Base-by-base conservation (phyloP, 1,284 basidiomycete genomes). In the Fomitopsis betulina region DNA sequence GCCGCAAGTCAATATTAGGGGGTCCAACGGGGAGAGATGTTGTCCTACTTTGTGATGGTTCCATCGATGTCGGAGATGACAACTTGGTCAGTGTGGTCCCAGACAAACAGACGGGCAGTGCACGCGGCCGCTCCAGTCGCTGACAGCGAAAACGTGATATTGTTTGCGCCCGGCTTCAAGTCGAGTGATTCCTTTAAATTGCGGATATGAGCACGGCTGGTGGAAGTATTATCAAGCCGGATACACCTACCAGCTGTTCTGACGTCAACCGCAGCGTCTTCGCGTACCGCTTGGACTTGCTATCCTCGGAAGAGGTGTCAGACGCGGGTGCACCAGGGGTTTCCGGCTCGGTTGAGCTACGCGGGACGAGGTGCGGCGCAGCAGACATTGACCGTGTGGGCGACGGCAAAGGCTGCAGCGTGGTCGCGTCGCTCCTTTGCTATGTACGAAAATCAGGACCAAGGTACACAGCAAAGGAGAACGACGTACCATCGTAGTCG, bases 21-120 rank as follows among this genome's bases (percentile, higher is more conserved):
- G 6, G 59, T 21, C 23, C 10, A 43, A 35, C 52, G 9, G 10
- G 39, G 15, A 8, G 33, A 53, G n/a, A 53, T 17, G 21, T 4
- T 38, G 30, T 68, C 84, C 45, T 65, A 96, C 94, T 97, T 98
- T 37, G 97, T 99, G 71, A 99, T 99, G 0, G 97, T 99, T 1
- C 97, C 97, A 70, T 99, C 97, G 62, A 99, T 99, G 70, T 99
- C 97, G 37, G 96, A 98, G 45, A 99, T 88, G 35, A 99, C 92
- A 23, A 99, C 86, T 27, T 85, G 83, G 71, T 98, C 94, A 9
- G 85, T 88, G 30, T 87, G 85, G 61, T 98, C 93, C 96, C 96
- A 99, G 17, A 99, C 79, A 66, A 99, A 99, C 64, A 99, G 93
- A 4, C 95, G 83, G 9, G 97, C 94, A 1, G 93, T 88, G 65